Evolutionary conservation across 352 stramenopile species (phyloP), one percentile per base, ranked within the genome.

Genomic region (Phytophthora sp.): DNA sequence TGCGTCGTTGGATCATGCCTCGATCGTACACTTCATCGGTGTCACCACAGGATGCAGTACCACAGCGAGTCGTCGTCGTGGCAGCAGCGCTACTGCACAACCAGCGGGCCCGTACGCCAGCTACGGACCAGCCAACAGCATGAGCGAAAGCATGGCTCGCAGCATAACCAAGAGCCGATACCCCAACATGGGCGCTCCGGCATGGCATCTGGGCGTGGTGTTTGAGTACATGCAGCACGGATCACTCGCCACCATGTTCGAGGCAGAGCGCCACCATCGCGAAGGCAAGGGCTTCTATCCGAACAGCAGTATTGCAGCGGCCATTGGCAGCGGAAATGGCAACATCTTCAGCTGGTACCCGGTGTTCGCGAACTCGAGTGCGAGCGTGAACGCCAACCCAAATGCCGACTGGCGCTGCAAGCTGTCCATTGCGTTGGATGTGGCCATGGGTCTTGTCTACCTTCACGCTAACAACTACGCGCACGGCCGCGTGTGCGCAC

Each of bases 381-480:
- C 64, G n/a, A 74, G 54, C 23, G 76, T 72, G 35, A 77, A 76
- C 37, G 72, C 72, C 9, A 84, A 76, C 28, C 66, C 75, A 4
- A 82, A 79, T 17, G 68, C 72, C 6, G 79, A 87, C 32, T 84
- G 77, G 72, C 72, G 83, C 0, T 89, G 79, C 60, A 94, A 94
- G 68, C 64, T 94, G 9, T 87, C 83, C 1, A 79, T 94, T 43
- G 86, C 86, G 9, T 54, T 94, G 21, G 84, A 94, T 58, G 82
- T 94, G 13, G 82, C 83, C n/a, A 91, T 91, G 76, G 86, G 68
- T 0, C 75, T 94, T 2, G 76, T 88, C 43, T 94, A 94, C 37
- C 61, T 94, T 6, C 86, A 94, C 41, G 71, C 74, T 9, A 76
- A 76, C 55, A 77, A 87, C 26, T 54, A 88, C 39, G 74, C 83